Evolutionary conservation across 139 green algal species (phyloP), one percentile per base, ranked within the genome.

Genomic region (Haematococcus lacustris): DNA sequence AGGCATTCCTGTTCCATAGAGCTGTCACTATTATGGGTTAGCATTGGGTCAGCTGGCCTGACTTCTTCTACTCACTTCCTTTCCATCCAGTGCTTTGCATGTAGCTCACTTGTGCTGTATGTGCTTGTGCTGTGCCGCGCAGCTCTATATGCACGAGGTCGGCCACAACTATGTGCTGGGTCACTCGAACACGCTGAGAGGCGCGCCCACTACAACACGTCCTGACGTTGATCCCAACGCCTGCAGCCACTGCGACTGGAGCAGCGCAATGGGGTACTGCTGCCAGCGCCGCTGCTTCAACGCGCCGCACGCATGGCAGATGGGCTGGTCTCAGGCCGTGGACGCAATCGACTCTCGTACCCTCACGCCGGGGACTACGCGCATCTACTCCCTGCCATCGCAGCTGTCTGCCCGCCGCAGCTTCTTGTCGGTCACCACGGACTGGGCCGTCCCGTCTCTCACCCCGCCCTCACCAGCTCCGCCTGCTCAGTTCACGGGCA

Each of bases 81-180:
- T 25, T 67, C 5, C 32, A 67, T 67, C 60, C 30, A 7, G 25
- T 33, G 57, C 32, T 64, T 23, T 63, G 53, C 17, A n/a, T n/a
- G 17, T 32, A 30, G 4, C 21, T 32, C 53, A 63, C 53, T 28
- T 63, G 53, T 9, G 13, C 17, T 64, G 57, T 33, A 43, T 67
- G 60, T 41, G 6, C 9, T 23, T 7, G 17, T 39, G 9, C 32
- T 43, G 3, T 5, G 4, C 4, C 66, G 0, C 41, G 3, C 41
- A 79, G 74, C 60, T 75, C 30, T 79, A 83, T 59, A 37, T 83
- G 51, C 78, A 83, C 57, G 78, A 83, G 73, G 74, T 83, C 1
- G 78, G 63, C 0, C 78, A 83, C 69, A 83, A 83, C 69, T 83
- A 79, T 41, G 66, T 63, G 37, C 64, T 83, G 21, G 61, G 73